Evolutionary conservation across 164 flowering plant species (phyloP), one percentile per base, ranked within the genome.

Genomic region (Macadamia tetraphylla): DNA sequence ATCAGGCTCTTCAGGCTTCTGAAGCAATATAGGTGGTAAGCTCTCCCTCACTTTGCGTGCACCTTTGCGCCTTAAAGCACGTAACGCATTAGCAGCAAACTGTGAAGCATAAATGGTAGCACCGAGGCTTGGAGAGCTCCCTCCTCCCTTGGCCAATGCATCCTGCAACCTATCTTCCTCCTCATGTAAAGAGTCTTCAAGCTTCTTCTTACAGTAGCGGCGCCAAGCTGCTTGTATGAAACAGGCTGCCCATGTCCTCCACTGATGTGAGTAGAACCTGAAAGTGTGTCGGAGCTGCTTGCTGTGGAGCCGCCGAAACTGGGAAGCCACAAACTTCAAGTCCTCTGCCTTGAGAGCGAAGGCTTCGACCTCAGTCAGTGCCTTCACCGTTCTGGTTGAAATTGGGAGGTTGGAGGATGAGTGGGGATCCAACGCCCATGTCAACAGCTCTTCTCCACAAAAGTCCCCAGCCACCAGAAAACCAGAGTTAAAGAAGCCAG

Each of bases 241-340:
- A 72, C 92, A 88, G 14, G 98, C 97, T 3, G 96, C 97, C 97
- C 96, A 93, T 1, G 98, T 89, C 73, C 94, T 87, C 99, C 98
- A 92, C 46, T 92, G 98, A 72, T 83, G 92, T 0, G 99, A 94
- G 81, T 92, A 90, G 69, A 87, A 83, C 78, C 98, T 83, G 73
- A 94, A 92, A 12, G 95, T 85, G 75, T 92, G 97, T 9, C 91
- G 86, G 61, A 94, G 84, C 76, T 90, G 94, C 83, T 90, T 94
- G 74, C 97, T 90, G 78, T 94, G 97, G 40, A 94, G 92, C 31
- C 97, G 65, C 55, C 97, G 74, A 76, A 90, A 94, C 44, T 94
- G 98, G 3, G 93, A 85, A 56, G 96, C 96, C 1, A 94, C 95
- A 59, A 83, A 87, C 70, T 86, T 90, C 74, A 94, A 69, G 76